Conservation (phyloP, 768 basidiomycete species). For the Tylopilus cervinicoccineus region DNA sequence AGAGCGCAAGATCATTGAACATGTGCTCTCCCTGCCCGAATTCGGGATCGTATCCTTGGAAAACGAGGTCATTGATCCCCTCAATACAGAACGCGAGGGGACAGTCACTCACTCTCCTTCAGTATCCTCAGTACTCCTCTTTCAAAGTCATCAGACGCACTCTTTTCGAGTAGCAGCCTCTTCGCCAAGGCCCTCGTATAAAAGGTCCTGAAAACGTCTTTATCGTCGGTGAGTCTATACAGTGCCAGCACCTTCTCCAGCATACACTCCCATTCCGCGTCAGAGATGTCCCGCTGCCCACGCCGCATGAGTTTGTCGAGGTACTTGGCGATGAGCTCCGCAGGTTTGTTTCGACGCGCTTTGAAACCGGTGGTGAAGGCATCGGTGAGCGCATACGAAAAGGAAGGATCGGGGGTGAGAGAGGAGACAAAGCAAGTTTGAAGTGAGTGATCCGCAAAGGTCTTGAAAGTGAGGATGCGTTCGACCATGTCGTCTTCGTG, state of each 20-base stretch:
- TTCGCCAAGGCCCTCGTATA: slow-evolving; percentile 89
- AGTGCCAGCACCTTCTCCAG: slow-evolving; percentile 67
- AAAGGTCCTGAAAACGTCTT: slow-evolving; percentile 91
- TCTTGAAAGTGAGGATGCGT: slow-evolving; percentile 64
- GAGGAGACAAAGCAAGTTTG: slow-evolving; percentile 47
- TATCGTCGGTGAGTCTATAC: slow-evolving; percentile 87
- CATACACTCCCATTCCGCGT: slow-evolving; percentile 56
- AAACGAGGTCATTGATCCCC: slow-evolving; percentile 12
- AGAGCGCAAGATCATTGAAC: slow-evolving; percentile 87
- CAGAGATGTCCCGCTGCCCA: slow-evolving; percentile 69
- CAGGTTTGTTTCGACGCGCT: slow-evolving; percentile 74
- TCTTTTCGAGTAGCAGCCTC: slow-evolving; percentile 76
- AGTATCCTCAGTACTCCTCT: slow-evolving; percentile 79
- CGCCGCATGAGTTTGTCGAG: slow-evolving; percentile 84
- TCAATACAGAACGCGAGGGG: neutral
- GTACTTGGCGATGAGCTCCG: slow-evolving; percentile 91
- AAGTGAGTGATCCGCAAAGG: slow-evolving; percentile 49
- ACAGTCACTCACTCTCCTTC: slow-evolving; percentile 60
- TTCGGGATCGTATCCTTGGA: slow-evolving; percentile 89
- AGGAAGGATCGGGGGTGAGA: slow-evolving; percentile 46
- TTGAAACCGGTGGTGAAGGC: slow-evolving; percentile 76
- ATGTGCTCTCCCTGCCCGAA: slow-evolving; percentile 93
- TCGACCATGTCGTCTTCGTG: slow-evolving; percentile 78
- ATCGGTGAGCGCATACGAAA: slow-evolving; percentile 63
- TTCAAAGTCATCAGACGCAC: slow-evolving; percentile 86